Percentiles rank a stretch among this genome's conserved stretches.
Evolutionary conservation across 164 flowering plant species (phyloP).

Genomic region (Stephania cephalantha): DNA sequence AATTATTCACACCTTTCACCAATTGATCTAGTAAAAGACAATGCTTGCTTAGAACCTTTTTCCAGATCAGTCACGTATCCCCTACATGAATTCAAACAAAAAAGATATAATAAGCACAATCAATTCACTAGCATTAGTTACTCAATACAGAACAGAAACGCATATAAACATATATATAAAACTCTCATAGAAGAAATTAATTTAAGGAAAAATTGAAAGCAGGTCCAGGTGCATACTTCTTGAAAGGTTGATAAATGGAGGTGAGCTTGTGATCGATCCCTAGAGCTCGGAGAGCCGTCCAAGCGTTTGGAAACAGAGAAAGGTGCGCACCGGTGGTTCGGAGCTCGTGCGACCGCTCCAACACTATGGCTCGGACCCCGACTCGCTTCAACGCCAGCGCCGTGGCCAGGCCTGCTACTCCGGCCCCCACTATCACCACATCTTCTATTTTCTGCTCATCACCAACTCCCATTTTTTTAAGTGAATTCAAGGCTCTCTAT

Average conservation of each 20-base stretch:
- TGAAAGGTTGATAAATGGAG: slow-evolving; percentile 18
- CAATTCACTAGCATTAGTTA: too few species aligned
- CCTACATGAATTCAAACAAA: not conserved
- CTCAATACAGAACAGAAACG: too few species aligned
- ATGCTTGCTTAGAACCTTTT: not conserved
- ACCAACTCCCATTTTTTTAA: not conserved
- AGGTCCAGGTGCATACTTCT: slow-evolving; percentile 13
- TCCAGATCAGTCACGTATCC: not conserved
- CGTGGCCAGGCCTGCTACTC: slow-evolving; percentile 26
- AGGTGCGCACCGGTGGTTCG: slow-evolving; percentile 30
- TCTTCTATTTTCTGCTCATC: slow-evolving; percentile 1
- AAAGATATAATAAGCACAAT: too few species aligned
- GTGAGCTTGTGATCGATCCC: slow-evolving; percentile 37
- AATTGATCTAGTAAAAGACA: not conserved
- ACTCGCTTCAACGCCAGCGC: slow-evolving; percentile 17
- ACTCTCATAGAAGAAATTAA: not conserved
- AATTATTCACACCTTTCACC: not conserved
- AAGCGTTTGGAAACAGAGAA: slow-evolving; percentile 27
- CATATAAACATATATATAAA: not conserved
- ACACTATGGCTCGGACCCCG: slow-evolving; percentile 16
- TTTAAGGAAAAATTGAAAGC: too few species aligned
- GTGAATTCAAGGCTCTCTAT: too few species aligned
- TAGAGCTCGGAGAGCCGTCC: slow-evolving; percentile 27
- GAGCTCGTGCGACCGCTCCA: slow-evolving; percentile 20
- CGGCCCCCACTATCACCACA: slow-evolving; percentile 26